Evolutionary conservation across 495 filamentous ascomycete genomes (phyloP).

Genomic region (Aspergillus sclerotioniger): DNA sequence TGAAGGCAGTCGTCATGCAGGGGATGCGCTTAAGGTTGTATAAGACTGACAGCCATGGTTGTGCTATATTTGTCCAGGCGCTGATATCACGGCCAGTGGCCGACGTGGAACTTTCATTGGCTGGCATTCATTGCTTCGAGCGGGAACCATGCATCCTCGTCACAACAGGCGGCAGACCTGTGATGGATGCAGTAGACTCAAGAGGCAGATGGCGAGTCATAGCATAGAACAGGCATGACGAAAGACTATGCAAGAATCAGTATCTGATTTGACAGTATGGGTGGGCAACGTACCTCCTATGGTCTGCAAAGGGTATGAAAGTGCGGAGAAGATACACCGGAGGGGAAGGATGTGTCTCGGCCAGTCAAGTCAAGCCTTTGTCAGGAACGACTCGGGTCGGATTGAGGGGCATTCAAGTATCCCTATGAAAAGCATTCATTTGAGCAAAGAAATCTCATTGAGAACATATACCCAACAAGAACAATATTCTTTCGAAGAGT

Average conservation of each 20-base stretch:
- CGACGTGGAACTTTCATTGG: not conserved
- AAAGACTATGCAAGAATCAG: not conserved
- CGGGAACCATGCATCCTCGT: not conserved
- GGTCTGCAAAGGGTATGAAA: no score
- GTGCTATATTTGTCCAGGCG: conserved; percentile 1
- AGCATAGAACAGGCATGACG: no score
- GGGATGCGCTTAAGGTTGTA: conserved; percentile 5
- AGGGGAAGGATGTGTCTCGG: not conserved
- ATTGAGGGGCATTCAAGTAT: not conserved
- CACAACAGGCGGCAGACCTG: no score
- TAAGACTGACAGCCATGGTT: not conserved
- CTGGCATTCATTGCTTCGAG: not conserved
- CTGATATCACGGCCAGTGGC: not conserved
- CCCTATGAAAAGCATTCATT: not conserved
- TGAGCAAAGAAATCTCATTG: no score
- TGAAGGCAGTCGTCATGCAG: conserved; percentile 1
- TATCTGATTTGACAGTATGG: no score
- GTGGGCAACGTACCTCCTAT: no score
- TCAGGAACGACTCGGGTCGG: not conserved
- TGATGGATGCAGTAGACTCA: no score
- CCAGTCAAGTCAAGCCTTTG: conserved; percentile 3
- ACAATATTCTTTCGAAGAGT: not conserved
- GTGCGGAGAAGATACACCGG: no score
- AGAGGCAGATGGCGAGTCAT: no score
- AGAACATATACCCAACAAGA: not conserved